Evolutionary conservation across 306 rosid genomes (phyloP).

Genomic region (Crataegus laevigata): DNA sequence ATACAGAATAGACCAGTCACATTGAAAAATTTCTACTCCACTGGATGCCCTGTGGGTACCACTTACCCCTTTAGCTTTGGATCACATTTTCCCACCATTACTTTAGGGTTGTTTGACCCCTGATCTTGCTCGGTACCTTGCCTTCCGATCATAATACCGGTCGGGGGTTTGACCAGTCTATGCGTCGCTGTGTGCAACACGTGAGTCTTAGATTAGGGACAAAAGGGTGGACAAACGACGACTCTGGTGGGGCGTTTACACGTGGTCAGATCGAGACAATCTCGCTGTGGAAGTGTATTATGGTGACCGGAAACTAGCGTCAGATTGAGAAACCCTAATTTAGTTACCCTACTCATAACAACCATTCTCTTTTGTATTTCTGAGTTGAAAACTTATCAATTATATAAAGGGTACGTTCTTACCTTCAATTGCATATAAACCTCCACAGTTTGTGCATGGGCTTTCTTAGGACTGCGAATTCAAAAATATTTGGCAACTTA

Average conservation of each 20-base stretch:
- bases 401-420: background rate
- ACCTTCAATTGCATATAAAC: background rate
- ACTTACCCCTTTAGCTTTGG: background rate
- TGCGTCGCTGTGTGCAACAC: conserved; percentile 11
- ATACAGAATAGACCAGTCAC: too few relatives aligned
- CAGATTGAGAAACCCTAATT: background rate
- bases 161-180: conserved; percentile 34
- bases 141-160: conserved; percentile 36
- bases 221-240: conserved; percentile 2
- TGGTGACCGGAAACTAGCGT: conserved; percentile 1
- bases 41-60: background rate
- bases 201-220: conserved; percentile 12
- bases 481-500: too few relatives aligned
- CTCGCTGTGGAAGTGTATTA: background rate
- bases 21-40: conserved; percentile 3
- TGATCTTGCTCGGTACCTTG: conserved; percentile 1
- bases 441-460: too few relatives aligned
- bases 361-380: background rate
- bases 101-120: background rate
- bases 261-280: background rate
- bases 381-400: background rate
- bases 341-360: background rate
- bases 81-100: background rate
- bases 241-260: conserved; percentile 12
- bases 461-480: too few relatives aligned